Evolutionary conservation across 2,329 filamentous ascomycete species (phyloP).

Genomic region (Claviceps sp.): DNA sequence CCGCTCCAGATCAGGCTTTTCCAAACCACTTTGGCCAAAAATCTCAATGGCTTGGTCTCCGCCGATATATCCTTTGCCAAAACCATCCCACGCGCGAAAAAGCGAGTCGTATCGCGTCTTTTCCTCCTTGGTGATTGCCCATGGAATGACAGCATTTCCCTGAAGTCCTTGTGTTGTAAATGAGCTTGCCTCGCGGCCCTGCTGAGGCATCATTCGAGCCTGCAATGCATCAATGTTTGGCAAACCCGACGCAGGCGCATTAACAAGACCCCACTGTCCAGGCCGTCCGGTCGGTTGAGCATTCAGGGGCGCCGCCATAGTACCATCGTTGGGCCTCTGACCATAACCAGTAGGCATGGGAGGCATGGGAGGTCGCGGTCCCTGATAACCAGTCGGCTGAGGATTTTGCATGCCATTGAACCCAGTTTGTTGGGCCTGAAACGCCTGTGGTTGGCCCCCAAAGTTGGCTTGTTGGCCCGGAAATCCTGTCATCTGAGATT

Average conservation of each 20-base stretch:
- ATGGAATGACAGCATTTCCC: conserved; percentile 91
- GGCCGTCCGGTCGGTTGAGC: conserved; percentile 89
- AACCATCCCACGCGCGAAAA: conserved; percentile 92
- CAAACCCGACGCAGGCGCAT: conserved; percentile 75
- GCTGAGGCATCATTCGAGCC: conserved; percentile 93
- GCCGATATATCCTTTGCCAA: conserved; percentile 82
- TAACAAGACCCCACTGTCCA: conserved; percentile 97
- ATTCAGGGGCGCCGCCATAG: conserved; percentile 56
- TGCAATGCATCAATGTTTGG: conserved; percentile 91
- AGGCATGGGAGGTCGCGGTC: conserved; percentile 82
- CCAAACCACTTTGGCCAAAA: conserved; percentile 87
- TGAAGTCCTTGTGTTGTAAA: conserved; percentile 80
- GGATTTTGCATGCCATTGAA: conserved; percentile 53
- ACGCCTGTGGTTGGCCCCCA: conserved; percentile 39
- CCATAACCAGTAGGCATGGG: conserved; percentile 51
- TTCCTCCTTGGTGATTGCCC: conserved; percentile 97
- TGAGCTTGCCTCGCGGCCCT: conserved; percentile 68
- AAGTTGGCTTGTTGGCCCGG: conserved; percentile 45
- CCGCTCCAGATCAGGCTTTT: conserved; percentile 77
- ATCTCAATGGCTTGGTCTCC: conserved; percentile 93
- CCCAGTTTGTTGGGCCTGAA: conserved; percentile 59
- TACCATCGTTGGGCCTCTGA: conserved; percentile 36
- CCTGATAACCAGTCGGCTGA: conserved; percentile 67
- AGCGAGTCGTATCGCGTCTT: conserved; percentile 93
- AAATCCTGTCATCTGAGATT: conserved; percentile 57